A percentile compares a stretch with the other conserved stretches of the same genome.
Conservation (phyloP, 441 rosid species). For the Theobroma grandiflorum region DNA sequence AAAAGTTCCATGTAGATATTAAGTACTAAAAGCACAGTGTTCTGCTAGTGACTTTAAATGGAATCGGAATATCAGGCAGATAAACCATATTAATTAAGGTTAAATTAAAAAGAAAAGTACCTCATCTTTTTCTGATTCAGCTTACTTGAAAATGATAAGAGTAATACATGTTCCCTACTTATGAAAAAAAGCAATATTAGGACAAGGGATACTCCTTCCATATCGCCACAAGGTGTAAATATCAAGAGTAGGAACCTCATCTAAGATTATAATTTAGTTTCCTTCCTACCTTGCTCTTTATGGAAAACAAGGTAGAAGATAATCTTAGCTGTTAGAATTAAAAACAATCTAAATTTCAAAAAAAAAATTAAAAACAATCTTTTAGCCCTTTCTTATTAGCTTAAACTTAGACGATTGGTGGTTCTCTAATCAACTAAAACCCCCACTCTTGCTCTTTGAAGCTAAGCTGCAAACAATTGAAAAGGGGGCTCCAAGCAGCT, state of each 20-base stretch:
- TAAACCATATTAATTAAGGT: background rate
- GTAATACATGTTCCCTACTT: background rate
- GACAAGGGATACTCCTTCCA: background rate
- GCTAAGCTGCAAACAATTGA: background rate
- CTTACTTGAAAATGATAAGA: background rate
- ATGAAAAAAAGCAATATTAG: background rate
- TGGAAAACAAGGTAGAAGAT: conserved; percentile 4
- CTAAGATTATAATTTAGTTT: background rate
- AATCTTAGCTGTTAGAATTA: background rate
- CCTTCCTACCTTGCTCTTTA: background rate
- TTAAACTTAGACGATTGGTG: conserved; percentile 2
- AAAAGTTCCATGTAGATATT: background rate
- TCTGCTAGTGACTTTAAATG: background rate
- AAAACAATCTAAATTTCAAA: background rate
- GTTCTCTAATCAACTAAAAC: conserved; percentile 6
- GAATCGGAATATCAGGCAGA: background rate
- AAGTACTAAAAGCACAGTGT: background rate
- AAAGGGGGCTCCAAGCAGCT: background rate
- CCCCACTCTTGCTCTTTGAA: background rate
- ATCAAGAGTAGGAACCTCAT: conserved; percentile 12
- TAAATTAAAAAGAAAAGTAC: conserved; percentile 3
- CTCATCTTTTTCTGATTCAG: conserved; percentile 6
- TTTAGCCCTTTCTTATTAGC: background rate
- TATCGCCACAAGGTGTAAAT: background rate
- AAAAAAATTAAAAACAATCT: background rate